A percentile compares a stretch with the other conserved stretches of the same genome.
These are phyloP conservation scores for Pichia sp. DNA, from an alignment of 1,139 yeast species.

Conservation along the genomic window DNA sequence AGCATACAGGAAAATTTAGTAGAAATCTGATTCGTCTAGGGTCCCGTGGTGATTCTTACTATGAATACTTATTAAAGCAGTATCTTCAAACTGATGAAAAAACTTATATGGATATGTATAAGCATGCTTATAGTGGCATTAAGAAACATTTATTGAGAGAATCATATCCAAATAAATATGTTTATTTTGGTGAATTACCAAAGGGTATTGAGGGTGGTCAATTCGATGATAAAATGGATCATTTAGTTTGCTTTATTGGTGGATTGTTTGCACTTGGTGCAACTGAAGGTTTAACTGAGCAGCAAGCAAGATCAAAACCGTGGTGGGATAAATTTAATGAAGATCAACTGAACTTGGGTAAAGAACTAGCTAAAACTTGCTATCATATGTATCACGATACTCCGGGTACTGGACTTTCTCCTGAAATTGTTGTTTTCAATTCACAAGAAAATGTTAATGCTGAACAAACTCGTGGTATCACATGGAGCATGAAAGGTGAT, in stretches of 20 bases:
- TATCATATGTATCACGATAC: conserved; percentile 73
- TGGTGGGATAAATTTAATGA: conserved; percentile 43
- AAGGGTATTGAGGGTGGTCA: conserved; percentile 56
- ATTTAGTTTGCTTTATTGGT: conserved; percentile 87
- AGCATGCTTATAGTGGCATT: conserved; percentile 71
- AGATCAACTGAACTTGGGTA: conserved; percentile 61
- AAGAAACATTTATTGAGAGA: conserved; percentile 54
- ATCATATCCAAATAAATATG: conserved; percentile 57
- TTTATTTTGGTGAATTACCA: conserved; percentile 75
- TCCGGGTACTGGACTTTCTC: conserved; percentile 70
- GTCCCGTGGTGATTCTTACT: conserved; percentile 89
- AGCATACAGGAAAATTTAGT: conserved; percentile 65
- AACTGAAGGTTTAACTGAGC: conserved; percentile 59
- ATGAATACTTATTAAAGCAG: conserved; percentile 84
- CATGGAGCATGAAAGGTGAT: conserved; percentile 16
- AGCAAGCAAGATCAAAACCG: conserved; percentile 40
- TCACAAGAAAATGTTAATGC: conserved; percentile 15
- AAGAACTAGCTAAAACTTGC: conserved; percentile 74
- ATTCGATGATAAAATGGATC: conserved; percentile 83
- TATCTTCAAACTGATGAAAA: conserved; percentile 72
- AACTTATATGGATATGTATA: conserved; percentile 68
- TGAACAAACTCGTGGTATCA: conserved; percentile 15
- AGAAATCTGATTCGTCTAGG: conserved; percentile 71
- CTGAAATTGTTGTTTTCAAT: conserved; percentile 84
- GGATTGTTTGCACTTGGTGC: conserved; percentile 90